Conservation (phyloP, 2,329 filamentous ascomycete species). For the Trichoderma polysporum region DNA sequence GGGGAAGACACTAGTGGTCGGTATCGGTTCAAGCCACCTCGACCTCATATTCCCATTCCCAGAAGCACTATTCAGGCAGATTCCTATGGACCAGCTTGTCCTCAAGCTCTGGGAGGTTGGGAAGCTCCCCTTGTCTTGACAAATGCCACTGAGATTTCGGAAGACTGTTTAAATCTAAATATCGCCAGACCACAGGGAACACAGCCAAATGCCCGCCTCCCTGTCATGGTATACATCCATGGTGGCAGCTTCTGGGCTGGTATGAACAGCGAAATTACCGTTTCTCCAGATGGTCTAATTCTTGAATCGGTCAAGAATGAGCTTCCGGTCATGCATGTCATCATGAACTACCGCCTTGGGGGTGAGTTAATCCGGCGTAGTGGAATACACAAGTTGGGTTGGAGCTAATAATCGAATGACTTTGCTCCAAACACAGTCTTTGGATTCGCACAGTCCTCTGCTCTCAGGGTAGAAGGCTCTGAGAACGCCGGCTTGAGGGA, state of each 20-base stretch:
- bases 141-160: conserved; percentile 40
- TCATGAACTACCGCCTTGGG: conserved; percentile 36
- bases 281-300: conserved; percentile 46
- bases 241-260: conserved; percentile 37
- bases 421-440: conserved; percentile 26
- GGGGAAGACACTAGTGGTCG: conserved; percentile 46
- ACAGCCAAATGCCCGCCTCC: conserved; percentile 27
- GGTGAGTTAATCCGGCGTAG: conserved; percentile 11
- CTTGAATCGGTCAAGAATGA: conserved; percentile 46
- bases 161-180: conserved; percentile 39
- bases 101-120: conserved; percentile 38
- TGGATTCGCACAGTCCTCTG: conserved; percentile 29
- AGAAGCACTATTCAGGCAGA: conserved; percentile 40
- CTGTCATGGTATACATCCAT: conserved; percentile 40
- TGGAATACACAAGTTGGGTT: neutral
- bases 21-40: conserved; percentile 48
- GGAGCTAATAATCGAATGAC: neutral
- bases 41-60: conserved; percentile 32
- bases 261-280: conserved; percentile 34
- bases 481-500: conserved; percentile 53
- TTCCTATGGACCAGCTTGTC: conserved; percentile 44
- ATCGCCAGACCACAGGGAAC: conserved; percentile 34
- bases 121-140: conserved; percentile 34
- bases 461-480: conserved; percentile 25
- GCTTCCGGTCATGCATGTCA: conserved; percentile 36